Conservation (phyloP, 2,329 filamentous ascomycete species). For the Exophiala oligosperma region DNA sequence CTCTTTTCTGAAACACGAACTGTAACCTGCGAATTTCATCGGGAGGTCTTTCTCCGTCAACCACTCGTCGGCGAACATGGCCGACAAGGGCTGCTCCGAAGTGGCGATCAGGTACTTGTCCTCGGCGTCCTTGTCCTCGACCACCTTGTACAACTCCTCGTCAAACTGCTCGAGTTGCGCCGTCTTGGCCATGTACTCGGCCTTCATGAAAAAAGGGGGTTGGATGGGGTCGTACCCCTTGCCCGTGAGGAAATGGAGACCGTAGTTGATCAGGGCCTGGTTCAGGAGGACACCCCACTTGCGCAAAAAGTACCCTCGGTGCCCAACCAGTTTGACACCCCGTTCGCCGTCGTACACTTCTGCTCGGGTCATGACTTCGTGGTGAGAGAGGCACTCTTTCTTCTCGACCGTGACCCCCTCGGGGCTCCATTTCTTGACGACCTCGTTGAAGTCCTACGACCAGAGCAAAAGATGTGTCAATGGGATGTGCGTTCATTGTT, state of each 20-base stretch:
- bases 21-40: constrained; percentile 89
- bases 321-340: constrained; percentile 90
- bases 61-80: constrained; percentile 93
- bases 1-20: constrained; percentile 93
- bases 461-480: too few relatives aligned
- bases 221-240: constrained; percentile 82
- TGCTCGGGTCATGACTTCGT: constrained; percentile 84
- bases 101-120: constrained; percentile 86
- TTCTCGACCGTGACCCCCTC: constrained; percentile 73
- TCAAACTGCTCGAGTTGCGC: constrained; percentile 97
- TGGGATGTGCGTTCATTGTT: too few relatives aligned
- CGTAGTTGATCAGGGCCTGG: constrained; percentile 92
- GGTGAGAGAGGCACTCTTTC: constrained; percentile 79
- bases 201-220: constrained; percentile 91
- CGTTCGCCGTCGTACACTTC: constrained; percentile 93
- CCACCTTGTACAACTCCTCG: constrained; percentile 96
- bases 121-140: constrained; percentile 77
- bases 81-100: constrained; percentile 92
- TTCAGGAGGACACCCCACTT: constrained; percentile 90
- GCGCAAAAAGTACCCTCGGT: constrained; percentile 89
- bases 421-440: constrained; percentile 78
- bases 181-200: constrained; percentile 96
- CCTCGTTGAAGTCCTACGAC: constrained; percentile 69
- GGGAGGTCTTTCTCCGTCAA: constrained; percentile 79
- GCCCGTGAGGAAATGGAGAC: constrained; percentile 79